A percentile compares a stretch with the other conserved stretches of the same genome.
These are phyloP conservation scores for Colletotrichum brevisporum DNA, from an alignment of 2,329 filamentous ascomycete genomes.

Conservation along the genomic window DNA sequence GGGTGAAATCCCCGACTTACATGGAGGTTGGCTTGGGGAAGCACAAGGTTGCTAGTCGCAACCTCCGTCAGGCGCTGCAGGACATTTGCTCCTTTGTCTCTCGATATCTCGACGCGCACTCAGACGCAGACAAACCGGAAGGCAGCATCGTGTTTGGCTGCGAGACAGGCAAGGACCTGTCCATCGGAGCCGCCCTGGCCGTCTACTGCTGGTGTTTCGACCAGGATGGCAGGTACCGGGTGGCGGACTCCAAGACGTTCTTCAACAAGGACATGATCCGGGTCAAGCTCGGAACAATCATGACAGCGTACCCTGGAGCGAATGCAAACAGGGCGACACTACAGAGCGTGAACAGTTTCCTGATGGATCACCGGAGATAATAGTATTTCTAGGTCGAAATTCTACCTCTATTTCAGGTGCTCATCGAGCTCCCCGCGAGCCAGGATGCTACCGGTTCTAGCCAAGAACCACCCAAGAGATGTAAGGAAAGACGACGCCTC, in stretches of 20 bases:
- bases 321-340: constrained; percentile 89
- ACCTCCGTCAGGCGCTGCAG: constrained; percentile 79
- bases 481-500: neutral
- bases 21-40: constrained; percentile 75
- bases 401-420: constrained; percentile 12
- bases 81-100: constrained; percentile 71
- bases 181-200: constrained; percentile 82
- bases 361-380: constrained; percentile 74
- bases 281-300: constrained; percentile 84
- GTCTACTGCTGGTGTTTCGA: constrained; percentile 82
- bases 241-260: constrained; percentile 43
- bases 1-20: constrained; percentile 56
- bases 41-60: constrained; percentile 85
- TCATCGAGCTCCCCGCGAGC: constrained; percentile 8
- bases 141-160: constrained; percentile 73
- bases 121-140: constrained; percentile 5
- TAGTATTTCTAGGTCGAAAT: neutral
- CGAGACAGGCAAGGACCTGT: constrained; percentile 83
- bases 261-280: constrained; percentile 85
- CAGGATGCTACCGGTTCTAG: neutral
- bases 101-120: constrained; percentile 49
- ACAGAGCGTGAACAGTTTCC: constrained; percentile 91
- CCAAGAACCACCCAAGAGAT: constrained; percentile 2
- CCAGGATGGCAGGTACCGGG: constrained; percentile 67
- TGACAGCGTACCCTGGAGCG: constrained; percentile 81